phyloP scores from a whole-genome alignment of 208 protist genomes.

The Strigomonas oncopelti region DNA sequence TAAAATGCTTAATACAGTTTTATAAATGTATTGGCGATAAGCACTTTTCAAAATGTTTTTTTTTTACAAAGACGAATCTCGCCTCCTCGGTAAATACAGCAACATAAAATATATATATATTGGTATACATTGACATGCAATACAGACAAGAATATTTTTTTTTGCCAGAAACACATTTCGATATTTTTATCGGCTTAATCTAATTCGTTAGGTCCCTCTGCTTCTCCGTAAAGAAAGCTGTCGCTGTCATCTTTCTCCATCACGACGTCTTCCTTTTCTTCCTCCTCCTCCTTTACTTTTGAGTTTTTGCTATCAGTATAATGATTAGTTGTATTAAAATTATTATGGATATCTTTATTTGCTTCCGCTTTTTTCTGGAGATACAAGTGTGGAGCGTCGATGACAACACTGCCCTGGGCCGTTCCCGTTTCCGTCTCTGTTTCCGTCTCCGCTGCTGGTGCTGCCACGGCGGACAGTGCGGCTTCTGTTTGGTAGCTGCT shows the following conservation, averaged over 20 bases:
- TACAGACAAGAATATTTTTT: neutral
- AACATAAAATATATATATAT: neutral
- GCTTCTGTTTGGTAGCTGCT: too few species aligned
- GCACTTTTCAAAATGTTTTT: neutral
- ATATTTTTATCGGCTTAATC: neutral
- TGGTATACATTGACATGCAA: neutral
- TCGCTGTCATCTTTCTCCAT: neutral
- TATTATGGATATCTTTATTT: too few species aligned
- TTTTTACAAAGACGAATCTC: neutral
- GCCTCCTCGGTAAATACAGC: neutral
- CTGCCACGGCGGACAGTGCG: too few species aligned
- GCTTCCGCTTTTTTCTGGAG: too few species aligned
- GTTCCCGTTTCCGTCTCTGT: too few species aligned
- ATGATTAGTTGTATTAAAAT: too few species aligned
- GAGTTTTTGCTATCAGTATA: neutral
- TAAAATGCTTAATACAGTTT: neutral
- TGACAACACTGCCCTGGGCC: too few species aligned
- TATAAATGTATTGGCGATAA: neutral
- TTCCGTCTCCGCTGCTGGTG: too few species aligned
- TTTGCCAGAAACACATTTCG: too few species aligned
- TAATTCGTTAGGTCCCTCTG: neutral
- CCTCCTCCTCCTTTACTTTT: neutral
- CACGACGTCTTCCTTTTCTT: too few species aligned
- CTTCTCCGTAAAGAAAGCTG: neutral
- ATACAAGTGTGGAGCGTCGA: too few species aligned